Evolutionary conservation across 306 rosid species (phyloP).

Genomic region (Mimosa bimucronata): DNA sequence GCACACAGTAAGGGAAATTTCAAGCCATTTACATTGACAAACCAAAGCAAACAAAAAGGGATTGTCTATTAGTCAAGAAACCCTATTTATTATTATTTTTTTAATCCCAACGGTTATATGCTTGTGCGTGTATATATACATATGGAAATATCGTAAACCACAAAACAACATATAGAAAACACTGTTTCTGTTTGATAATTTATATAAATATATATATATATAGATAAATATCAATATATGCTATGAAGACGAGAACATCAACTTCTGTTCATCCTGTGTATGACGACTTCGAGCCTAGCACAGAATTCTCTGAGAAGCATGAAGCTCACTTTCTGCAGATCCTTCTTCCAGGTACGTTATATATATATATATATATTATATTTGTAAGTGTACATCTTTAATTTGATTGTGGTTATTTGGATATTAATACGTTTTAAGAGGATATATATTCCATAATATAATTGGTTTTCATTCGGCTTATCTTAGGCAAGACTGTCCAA

Average conservation of each 20-base stretch:
- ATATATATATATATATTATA: background rate
- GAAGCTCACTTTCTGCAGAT: conserved; percentile 40
- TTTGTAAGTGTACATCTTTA: background rate
- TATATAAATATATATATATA: background rate
- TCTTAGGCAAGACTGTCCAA: background rate
- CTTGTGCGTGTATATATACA: conserved; percentile 2
- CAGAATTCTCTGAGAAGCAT: conserved; percentile 45
- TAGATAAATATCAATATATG: fast-evolving
- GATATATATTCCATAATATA: background rate
- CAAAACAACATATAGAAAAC: background rate
- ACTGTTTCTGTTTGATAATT: background rate
- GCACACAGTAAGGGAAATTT: conserved; percentile 16
- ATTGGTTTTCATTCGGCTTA: background rate
- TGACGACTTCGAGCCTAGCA: conserved; percentile 47
- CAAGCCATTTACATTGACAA: conserved; percentile 31
- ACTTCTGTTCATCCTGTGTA: conserved; percentile 36
- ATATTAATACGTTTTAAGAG: background rate
- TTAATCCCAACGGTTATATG: background rate
- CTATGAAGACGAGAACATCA: conserved; percentile 37
- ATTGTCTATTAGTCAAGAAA: conserved; percentile 45
- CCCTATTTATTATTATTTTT: background rate
- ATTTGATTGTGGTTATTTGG: background rate
- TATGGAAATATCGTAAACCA: background rate
- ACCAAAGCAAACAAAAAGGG: conserved; percentile 41
- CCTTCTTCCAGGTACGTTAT: conserved; percentile 33